phyloP scores from a whole-genome alignment of 805 yeast genomes.

The Teunomyces stri region DNA sequence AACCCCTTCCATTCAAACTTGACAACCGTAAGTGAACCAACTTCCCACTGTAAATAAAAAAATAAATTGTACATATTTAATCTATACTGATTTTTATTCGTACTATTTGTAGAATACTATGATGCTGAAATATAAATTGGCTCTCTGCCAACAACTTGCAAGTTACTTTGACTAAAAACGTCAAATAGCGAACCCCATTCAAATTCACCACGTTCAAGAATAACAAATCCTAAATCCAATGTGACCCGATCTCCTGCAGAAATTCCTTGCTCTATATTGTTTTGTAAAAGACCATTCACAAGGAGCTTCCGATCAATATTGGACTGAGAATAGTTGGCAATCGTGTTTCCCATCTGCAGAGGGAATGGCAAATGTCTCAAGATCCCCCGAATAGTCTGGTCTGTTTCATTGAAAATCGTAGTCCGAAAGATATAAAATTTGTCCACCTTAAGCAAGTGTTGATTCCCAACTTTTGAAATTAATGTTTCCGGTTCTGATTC shows the following conservation, averaged over 20 bases:
- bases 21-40: constrained; percentile 17
- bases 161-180: constrained; percentile 14
- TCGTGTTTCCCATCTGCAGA: constrained; percentile 7
- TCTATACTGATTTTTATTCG: neutral
- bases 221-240: constrained; percentile 54
- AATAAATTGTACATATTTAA: neutral
- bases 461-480: constrained; percentile 22
- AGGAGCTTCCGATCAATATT: constrained; percentile 56
- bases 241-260: constrained; percentile 40
- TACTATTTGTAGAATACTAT: constrained; percentile 11
- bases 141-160: constrained; percentile 25
- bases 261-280: constrained; percentile 29
- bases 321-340: constrained; percentile 22
- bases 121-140: constrained; percentile 31
- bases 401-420: constrained; percentile 48
- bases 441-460: constrained; percentile 39
- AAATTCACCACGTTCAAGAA: constrained; percentile 75
- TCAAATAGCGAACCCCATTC: constrained; percentile 64
- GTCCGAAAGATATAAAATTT: constrained; percentile 52
- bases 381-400: constrained; percentile 47
- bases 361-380: constrained; percentile 58
- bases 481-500: constrained; percentile 12
- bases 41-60: constrained; percentile 3
- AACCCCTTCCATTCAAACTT: constrained; percentile 27
- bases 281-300: constrained; percentile 71